A percentile compares a stretch with the other conserved stretches of the same genome.
Evolutionary conservation across 179 eudicot genomes (phyloP).

Genomic region (Spergularia azorica): DNA sequence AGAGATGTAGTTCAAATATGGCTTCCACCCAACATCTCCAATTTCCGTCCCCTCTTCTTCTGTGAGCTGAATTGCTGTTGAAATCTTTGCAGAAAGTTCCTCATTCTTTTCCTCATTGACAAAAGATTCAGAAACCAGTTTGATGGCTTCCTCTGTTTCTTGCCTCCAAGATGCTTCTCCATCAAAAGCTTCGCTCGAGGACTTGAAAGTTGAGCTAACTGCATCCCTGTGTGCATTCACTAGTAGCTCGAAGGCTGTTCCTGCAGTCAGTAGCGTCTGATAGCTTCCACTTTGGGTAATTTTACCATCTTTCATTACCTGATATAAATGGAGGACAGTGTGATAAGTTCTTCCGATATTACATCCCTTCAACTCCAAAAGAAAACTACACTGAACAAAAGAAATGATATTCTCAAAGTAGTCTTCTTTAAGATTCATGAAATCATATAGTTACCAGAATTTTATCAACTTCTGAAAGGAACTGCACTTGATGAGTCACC

Average conservation of each 20-base stretch:
- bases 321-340: background rate
- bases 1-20: conserved; percentile 11
- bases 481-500: conserved; percentile 46
- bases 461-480: conserved; percentile 28
- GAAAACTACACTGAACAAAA: background rate
- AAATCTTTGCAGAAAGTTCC: background rate
- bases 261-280: conserved; percentile 38
- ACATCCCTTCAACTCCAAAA: background rate
- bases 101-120: background rate
- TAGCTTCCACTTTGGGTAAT: conserved; percentile 50
- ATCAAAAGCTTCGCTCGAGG: background rate
- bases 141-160: no score
- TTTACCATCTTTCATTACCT: conserved; percentile 64
- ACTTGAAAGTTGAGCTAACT: background rate
- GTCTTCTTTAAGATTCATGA: background rate
- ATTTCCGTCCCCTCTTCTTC: conserved; percentile 13
- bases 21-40: conserved; percentile 9
- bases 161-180: background rate
- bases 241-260: conserved; percentile 44
- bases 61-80: background rate
- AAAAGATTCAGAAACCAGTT: background rate
- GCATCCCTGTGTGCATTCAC: conserved; percentile 54
- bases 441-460: conserved; percentile 16
- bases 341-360: background rate
- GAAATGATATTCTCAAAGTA: background rate